Percentiles rank a stretch among this genome's conserved stretches.
phyloP scores from a whole-genome alignment of 352 stramenopile genomes.

The Pythium utonaiense region DNA sequence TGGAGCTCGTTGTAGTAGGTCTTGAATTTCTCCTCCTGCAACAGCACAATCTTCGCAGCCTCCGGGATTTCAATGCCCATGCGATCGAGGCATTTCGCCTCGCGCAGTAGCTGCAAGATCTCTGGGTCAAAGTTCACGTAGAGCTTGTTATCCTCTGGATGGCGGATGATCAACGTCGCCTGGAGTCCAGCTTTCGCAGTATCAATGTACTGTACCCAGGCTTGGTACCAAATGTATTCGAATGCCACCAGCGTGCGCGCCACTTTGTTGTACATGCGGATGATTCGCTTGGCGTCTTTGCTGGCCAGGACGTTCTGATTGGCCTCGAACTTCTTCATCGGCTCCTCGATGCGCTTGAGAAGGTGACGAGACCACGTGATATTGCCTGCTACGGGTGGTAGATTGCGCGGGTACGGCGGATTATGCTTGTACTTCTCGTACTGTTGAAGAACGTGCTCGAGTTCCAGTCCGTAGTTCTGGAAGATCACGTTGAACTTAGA shows the following conservation, averaged over 20 bases:
- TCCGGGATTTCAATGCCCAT: constrained; percentile 99
- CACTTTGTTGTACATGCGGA: constrained; percentile 99
- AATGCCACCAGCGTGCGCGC: constrained; percentile 97
- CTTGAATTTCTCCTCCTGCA: constrained; percentile 99
- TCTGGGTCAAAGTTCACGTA: constrained; percentile 99
- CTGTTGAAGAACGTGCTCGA: constrained; percentile 97
- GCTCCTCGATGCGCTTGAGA: constrained; percentile 98
- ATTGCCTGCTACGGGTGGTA: constrained; percentile 96
- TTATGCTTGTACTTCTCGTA: constrained; percentile 99
- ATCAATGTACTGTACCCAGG: constrained; percentile 98
- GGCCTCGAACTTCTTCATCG: constrained; percentile 99
- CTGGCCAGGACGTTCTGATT: constrained; percentile 97
- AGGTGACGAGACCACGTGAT: constrained; percentile 98
- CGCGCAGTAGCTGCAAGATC: constrained; percentile 96
- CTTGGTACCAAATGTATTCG: constrained; percentile 99
- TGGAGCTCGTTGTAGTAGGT: constrained; percentile 98
- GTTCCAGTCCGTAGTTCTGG: constrained; percentile 97
- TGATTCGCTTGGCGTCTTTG: constrained; percentile 97
- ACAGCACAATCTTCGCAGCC: constrained; percentile 96
- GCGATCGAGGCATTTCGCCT: constrained; percentile 97
- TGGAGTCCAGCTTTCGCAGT: constrained; percentile 97
- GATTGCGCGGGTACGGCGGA: constrained; percentile 94
- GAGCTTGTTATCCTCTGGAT: constrained; percentile 97
- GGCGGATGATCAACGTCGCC: constrained; percentile 98
- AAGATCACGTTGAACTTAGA: constrained; percentile 99